A percentile compares a stretch with the other conserved stretches of the same genome.
phyloP scores from a whole-genome alignment of 305 asterid genomes.

The Ilex paraguariensis region DNA sequence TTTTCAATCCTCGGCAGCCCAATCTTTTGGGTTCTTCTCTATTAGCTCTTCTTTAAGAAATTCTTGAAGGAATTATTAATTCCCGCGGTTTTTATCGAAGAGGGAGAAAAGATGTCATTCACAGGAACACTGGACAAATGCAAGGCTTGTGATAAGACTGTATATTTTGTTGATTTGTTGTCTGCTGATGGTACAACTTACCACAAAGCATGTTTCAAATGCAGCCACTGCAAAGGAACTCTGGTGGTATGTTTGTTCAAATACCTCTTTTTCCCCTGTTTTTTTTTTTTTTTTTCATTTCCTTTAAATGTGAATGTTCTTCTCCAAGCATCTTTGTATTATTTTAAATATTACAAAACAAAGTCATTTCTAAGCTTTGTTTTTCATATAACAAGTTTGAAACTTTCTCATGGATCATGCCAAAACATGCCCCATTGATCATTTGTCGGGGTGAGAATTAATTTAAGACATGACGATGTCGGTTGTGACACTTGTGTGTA shows the following conservation, averaged over 20 bases:
- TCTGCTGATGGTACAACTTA: conserved; percentile 74
- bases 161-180: conserved; percentile 82
- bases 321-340: too few relatives aligned
- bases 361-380: too few relatives aligned
- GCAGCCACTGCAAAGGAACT: conserved; percentile 97
- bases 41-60: not conserved
- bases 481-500: too few relatives aligned
- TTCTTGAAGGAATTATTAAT: not conserved
- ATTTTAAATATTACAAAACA: too few relatives aligned
- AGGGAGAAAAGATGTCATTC: conserved; percentile 45
- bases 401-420: too few relatives aligned
- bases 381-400: too few relatives aligned
- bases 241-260: conserved; percentile 56
- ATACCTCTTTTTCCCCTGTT: not conserved
- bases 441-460: too few relatives aligned
- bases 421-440: too few relatives aligned
- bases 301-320: too few relatives aligned
- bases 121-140: conserved; percentile 96
- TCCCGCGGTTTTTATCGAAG: not conserved
- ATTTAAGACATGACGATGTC: too few relatives aligned
- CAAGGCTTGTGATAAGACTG: conserved; percentile 96
- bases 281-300: too few relatives aligned
- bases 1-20: too few relatives aligned
- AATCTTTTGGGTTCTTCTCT: not conserved
- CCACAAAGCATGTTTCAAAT: conserved; percentile 90